These are phyloP conservation scores for Cladosporium austrohemisphaericum DNA, from an alignment of 2,329 filamentous ascomycete species.

Conservation along the genomic window DNA sequence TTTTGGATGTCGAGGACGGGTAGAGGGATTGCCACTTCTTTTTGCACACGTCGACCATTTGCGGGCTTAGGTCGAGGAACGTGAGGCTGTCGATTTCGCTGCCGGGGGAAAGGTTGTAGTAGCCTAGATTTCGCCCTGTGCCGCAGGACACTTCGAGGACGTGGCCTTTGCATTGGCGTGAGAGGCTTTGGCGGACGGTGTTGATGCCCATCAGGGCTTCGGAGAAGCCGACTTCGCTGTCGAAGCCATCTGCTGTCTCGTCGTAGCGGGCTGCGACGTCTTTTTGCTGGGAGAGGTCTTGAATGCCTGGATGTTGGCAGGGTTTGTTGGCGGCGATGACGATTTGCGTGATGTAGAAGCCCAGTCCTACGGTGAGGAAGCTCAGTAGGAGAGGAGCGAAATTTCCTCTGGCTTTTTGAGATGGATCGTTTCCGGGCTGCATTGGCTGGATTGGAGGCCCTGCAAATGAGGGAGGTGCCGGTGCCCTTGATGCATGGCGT, in stretches of 20 bases:
- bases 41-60: conserved; percentile 48
- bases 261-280: conserved; percentile 47
- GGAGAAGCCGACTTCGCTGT: conserved; percentile 44
- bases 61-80: conserved; percentile 45
- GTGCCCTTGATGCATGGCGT: background rate
- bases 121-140: conserved; percentile 47
- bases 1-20: conserved; percentile 16
- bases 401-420: background rate
- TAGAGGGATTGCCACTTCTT: conserved; percentile 46
- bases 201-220: conserved; percentile 43
- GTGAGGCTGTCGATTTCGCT: conserved; percentile 41
- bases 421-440: background rate
- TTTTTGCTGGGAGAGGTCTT: conserved; percentile 27
- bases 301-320: conserved; percentile 23
- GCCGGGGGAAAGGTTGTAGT: conserved; percentile 35
- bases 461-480: background rate
- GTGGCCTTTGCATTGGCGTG: conserved; percentile 41
- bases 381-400: conserved; percentile 22
- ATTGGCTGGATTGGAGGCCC: conserved; percentile 1
- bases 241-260: conserved; percentile 43
- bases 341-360: conserved; percentile 39
- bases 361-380: conserved; percentile 37
- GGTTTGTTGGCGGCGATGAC: conserved; percentile 31
- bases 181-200: conserved; percentile 39
- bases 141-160: conserved; percentile 49